phyloP scores from a whole-genome alignment of 768 basidiomycete genomes.

The Boletus coccyginus region DNA sequence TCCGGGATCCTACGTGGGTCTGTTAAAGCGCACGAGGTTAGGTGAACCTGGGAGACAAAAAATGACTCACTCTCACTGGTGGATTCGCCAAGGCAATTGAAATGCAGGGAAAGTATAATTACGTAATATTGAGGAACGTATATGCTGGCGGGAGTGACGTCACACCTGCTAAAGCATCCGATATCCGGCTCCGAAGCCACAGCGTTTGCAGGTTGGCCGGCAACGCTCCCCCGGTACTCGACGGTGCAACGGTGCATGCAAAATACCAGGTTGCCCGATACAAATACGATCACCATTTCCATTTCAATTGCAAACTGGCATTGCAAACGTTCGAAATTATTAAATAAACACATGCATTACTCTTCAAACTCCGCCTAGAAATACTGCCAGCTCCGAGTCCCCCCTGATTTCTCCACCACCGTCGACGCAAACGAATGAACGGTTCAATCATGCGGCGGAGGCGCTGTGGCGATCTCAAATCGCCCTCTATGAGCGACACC shows the following conservation, averaged over 20 bases:
- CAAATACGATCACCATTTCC: background rate
- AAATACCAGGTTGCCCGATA: background rate
- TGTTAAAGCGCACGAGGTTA: no score
- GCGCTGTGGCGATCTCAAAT: background rate
- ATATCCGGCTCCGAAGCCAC: background rate
- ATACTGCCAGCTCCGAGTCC: background rate
- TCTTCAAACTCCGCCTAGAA: constrained; percentile 26
- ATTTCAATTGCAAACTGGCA: constrained; percentile 3
- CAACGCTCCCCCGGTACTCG: background rate
- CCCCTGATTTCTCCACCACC: constrained; percentile 7
- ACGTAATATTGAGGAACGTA: no score
- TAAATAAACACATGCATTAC: constrained; percentile 20
- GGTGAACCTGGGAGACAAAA: no score
- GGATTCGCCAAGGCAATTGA: no score
- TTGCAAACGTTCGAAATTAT: background rate
- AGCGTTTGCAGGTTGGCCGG: background rate
- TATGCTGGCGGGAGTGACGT: no score
- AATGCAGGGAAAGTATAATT: no score
- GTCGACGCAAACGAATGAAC: constrained; percentile 5
- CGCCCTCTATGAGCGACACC: constrained; percentile 17
- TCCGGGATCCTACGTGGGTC: no score
- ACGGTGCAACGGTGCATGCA: background rate
- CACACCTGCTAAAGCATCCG: background rate
- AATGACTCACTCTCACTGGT: no score
- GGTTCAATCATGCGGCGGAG: constrained; percentile 21